Evolutionary conservation across 345 rosid species (phyloP).

Genomic region (Eucalyptus globulus): DNA sequence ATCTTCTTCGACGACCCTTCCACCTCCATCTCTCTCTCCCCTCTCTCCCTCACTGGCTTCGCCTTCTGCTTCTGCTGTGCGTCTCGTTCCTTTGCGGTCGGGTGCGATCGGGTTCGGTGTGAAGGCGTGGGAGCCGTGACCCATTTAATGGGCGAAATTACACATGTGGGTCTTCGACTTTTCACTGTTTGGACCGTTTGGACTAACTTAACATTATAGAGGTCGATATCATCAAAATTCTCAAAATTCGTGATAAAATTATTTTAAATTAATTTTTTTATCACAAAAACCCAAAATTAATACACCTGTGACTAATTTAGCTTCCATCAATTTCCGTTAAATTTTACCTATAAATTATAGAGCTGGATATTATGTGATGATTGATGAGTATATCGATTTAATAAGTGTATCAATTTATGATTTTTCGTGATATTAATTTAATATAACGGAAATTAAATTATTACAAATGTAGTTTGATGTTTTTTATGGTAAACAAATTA

Average conservation of each 20-base stretch:
- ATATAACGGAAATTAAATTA: no score
- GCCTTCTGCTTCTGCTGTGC: neutral
- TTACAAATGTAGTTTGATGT: fast-evolving
- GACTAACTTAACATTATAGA: fast-evolving
- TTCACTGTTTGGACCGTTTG: neutral
- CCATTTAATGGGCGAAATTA: neutral
- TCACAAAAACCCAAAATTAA: fast-evolving
- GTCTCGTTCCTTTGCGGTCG: neutral
- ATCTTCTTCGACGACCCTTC: slow-evolving; percentile 93
- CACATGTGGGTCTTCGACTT: neutral
- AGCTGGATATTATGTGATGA: no score
- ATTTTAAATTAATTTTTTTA: fast-evolving
- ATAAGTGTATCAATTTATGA: fast-evolving
- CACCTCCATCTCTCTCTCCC: slow-evolving; percentile 40
- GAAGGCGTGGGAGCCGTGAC: neutral
- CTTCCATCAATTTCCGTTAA: fast-evolving
- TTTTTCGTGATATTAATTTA: fast-evolving
- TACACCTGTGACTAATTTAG: fast-evolving
- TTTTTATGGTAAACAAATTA: fast-evolving
- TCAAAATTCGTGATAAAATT: fast-evolving
- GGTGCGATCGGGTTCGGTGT: neutral
- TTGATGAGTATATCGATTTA: no score
- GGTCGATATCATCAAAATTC: no score
- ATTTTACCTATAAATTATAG: fast-evolving
- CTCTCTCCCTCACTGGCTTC: neutral